Evolutionary conservation across 352 stramenopile species (phyloP), one percentile per base, ranked within the genome.

Genomic region (Globisporangium splendens): DNA sequence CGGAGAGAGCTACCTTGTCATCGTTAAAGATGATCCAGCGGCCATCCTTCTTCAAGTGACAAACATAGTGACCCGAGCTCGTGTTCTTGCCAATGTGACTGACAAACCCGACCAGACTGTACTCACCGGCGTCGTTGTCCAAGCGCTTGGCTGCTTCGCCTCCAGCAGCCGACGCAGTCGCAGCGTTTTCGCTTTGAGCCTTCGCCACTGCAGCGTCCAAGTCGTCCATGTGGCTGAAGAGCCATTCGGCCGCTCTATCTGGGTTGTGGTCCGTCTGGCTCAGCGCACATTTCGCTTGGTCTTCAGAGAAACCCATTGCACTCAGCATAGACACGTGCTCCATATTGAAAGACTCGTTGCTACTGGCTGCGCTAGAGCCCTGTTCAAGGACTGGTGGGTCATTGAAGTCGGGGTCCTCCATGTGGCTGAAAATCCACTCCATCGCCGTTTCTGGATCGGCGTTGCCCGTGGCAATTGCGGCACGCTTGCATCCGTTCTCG

Each of bases 11-110:
- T 15, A 99, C 95, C 73, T 99, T 99, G 72, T 98, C 92, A 66
- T 99, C 97, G 72, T 99, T 99, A 70, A 98, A 99, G 65, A 99
- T 99, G 46, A 98, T 78, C 97, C 97, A 99, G 58, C 91, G 86
- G 8, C 86, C 91, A 17, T 98, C 70, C 65, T 98, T 98, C 73
- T 98, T 98, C 70, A 99, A 88, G 73, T 99, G 97, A 41, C 86
- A 93, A 24, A 99, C 96, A 72, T 99, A 99, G 73, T 99, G 97
- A 0, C 97, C 97, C 63, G 93, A 98, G 69, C 80, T 95, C 10
- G 96, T 98, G 71, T 98, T 98, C 65, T 97, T 98, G 41, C 98
- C 98, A 54, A 99, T 98, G 72, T 99, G 98, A 59, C 93, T 98
- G 47, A 99, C 88, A 69, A 99, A 97, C n/a, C 96, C 97, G 12